A percentile compares a stretch with the other conserved stretches of the same genome.
These are phyloP conservation scores for Gaeumannomyces sp. DNA, from an alignment of 2,329 filamentous ascomycete species.

Conservation along the genomic window DNA sequence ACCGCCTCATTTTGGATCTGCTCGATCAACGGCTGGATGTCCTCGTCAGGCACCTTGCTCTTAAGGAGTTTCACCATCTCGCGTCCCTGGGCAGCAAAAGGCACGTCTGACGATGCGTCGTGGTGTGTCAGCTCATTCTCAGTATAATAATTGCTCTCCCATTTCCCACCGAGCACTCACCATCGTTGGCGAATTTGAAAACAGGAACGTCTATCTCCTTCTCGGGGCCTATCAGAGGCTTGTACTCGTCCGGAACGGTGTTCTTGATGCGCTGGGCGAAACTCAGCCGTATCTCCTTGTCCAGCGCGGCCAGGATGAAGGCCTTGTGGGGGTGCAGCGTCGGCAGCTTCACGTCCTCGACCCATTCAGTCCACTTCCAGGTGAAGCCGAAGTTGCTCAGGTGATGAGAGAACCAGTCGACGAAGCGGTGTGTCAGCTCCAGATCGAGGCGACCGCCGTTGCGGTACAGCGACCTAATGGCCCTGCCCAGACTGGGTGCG, in stretches of 20 bases:
- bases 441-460: slow-evolving; percentile 78
- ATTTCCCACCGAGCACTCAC: slow-evolving; percentile 40
- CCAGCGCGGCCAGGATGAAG: slow-evolving; percentile 83
- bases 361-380: slow-evolving; percentile 99
- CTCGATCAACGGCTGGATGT: slow-evolving; percentile 76
- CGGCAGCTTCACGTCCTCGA: slow-evolving; percentile 73
- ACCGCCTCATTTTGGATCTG: slow-evolving; percentile 74
- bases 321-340: slow-evolving; percentile 82
- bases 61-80: slow-evolving; percentile 73
- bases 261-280: slow-evolving; percentile 96
- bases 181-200: slow-evolving; percentile 78
- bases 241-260: slow-evolving; percentile 79
- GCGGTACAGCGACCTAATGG: slow-evolving; percentile 85
- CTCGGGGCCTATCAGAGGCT: slow-evolving; percentile 73
- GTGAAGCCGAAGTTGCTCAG: slow-evolving; percentile 98
- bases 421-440: slow-evolving; percentile 78
- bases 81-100: slow-evolving; percentile 78
- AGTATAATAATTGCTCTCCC: not conserved
- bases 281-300: slow-evolving; percentile 94
- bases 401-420: slow-evolving; percentile 98
- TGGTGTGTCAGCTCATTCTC: slow-evolving; percentile 1
- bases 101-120: slow-evolving; percentile 50
- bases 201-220: slow-evolving; percentile 95
- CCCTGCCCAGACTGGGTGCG: slow-evolving; percentile 84
- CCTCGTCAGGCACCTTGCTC: slow-evolving; percentile 78